Evolutionary conservation across 495 filamentous ascomycete genomes (phyloP), one percentile per base, ranked within the genome.

Genomic region (Haplographium delicatum): DNA sequence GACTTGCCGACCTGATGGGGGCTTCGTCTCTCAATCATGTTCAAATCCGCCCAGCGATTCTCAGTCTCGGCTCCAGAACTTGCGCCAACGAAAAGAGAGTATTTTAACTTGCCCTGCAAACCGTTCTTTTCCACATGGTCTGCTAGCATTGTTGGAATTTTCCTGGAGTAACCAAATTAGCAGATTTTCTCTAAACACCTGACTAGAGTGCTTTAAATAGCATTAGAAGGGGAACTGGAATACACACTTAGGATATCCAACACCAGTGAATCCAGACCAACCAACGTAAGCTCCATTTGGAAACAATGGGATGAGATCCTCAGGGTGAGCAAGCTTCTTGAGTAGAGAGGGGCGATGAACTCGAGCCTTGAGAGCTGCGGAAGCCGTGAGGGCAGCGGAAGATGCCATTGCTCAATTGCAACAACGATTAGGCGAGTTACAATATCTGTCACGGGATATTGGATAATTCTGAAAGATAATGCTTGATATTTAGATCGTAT

Each of bases 1-100:
- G 85, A 78, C 72, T 95, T 95, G 59, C 89, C 89, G 54, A 95
- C 89, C 61, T 95, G 89, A 67, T 95, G 89, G 38, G 89, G 89
- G 54, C 76, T 75, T 4, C 89, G 78, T 39, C 89, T 78, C 72
- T 89, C 84, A 58, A 94, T 94, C 89, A 95, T 95, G 66, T 94
- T 83, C 38, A 90, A 64, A 2, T 65, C 65, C 4, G 89, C 89
- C 89, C 89, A 95, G 53, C 89, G 78, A 66, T 91, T 91, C 72
- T 95, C 89, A 0, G 90, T 94, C 67, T 95, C 89, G 18, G 89
- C 86, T 9, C 89, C 89, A 20, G 86, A 88, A 1, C 86, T 91
- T 18, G 89, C 89, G 33, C 89, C 89, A 11, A 95, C 89, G 62
- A 95, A 94, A 13, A 95, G 75, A 49, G 77, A 83, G 69, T 94